Base-by-base conservation (phyloP, 768 basidiomycete species). In the Amanita fuliginea region DNA sequence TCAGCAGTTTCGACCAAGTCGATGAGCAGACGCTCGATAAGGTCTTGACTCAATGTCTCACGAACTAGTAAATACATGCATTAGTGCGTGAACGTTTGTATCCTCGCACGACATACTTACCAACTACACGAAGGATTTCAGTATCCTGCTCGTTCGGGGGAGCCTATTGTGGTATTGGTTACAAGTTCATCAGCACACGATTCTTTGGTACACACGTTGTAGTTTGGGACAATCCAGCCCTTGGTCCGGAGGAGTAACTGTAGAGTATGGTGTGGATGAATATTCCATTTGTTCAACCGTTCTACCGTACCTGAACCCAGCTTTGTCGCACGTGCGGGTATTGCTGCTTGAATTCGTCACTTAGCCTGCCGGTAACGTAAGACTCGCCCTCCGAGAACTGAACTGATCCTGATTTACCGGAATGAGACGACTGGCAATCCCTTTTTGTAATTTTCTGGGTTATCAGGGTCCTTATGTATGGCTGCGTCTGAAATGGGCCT, bases 391-490 rank as follows among this genome's bases (percentile, higher is more conserved):
- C 39, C 36, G 16, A 19, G 18, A 10, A 28, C 22, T 19, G 18
- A 10, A 28, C 22, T 19, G 26, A 8, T 7, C 7, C 1, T 19
- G 21, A 45, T 48, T 28, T 52, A 69, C 67, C 66, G 61, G 72
- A 82, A 83, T 0, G 78, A 69, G 35, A 82, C 80, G 21, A 83
- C 81, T 6, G 81, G 81, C 1, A 83, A 66, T 8, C 77, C 77
- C 6, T 70, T 64, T 33, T 67, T 53, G 59, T 80, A 83, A 40
- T 58, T 56, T 48, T 72, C 69, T 4, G 78, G 74, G 41, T 71
- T 63, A 51, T 76, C 67, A 24, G 57, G 54, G 34, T 62, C 65
- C 8, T 64, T 64, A 0, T 14, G 22, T 5, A 54, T 24, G 13
- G 56, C 28, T 44, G 45, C 48, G 2, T 48, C 36, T 9, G 47